Evolutionary conservation across 2,329 filamentous ascomycete genomes (phyloP).

Genomic region (Neofusicoccum ribis): DNA sequence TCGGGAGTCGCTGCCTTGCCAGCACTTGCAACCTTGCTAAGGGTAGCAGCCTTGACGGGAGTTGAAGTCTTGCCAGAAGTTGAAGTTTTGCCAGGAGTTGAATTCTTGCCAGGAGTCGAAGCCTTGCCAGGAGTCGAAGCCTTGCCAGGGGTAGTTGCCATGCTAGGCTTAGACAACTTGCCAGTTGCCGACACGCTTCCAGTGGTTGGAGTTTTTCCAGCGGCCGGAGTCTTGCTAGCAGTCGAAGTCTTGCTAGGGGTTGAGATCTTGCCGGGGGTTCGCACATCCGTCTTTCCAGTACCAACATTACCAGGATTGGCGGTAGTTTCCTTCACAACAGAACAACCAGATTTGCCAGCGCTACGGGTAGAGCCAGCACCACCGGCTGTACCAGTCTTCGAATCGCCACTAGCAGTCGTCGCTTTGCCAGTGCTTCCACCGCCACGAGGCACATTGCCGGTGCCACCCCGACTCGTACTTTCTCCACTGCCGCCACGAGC

Average conservation of each 20-base stretch:
- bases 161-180: background rate
- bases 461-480: background rate
- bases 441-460: background rate
- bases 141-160: background rate
- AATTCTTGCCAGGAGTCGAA: background rate
- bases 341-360: background rate
- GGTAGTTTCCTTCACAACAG: background rate
- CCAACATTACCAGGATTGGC: background rate
- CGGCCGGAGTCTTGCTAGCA: background rate
- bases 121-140: background rate
- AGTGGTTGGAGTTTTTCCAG: background rate
- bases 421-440: constrained; percentile 8
- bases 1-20: background rate
- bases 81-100: no score
- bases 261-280: background rate
- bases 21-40: background rate
- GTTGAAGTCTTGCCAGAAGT: background rate
- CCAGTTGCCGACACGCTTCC: background rate
- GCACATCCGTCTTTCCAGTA: background rate
- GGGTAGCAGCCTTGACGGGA: background rate
- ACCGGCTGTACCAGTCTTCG: background rate
- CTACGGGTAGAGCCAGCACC: background rate
- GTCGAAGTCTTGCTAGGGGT: background rate
- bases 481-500: background rate
- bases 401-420: background rate